A percentile compares a stretch with the other conserved stretches of the same genome.
These are phyloP conservation scores for Cladophialophora immunda DNA, from an alignment of 2,329 filamentous ascomycete species.

Conservation along the genomic window DNA sequence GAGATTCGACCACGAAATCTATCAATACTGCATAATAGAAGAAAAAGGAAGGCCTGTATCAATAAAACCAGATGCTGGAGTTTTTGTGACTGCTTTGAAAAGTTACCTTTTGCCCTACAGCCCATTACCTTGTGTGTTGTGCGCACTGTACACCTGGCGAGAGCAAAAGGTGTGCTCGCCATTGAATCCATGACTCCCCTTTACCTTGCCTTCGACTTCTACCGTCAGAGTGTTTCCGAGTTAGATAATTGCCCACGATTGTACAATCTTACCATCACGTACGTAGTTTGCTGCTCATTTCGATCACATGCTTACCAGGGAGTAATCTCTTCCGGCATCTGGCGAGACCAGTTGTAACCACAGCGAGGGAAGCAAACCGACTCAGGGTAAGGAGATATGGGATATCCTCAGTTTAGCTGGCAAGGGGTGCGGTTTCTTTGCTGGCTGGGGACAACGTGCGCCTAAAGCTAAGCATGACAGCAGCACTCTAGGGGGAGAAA, in stretches of 20 bases:
- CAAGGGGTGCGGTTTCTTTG: neutral
- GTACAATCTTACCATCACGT: neutral
- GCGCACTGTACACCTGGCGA: neutral
- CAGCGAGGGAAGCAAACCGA: neutral
- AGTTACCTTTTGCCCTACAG: neutral
- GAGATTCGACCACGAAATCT: conserved; percentile 23
- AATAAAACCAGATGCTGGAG: conserved; percentile 21
- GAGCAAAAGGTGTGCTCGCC: neutral
- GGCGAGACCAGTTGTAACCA: neutral
- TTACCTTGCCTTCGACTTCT: neutral
- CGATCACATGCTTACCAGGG: neutral
- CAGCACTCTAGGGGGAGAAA: neutral
- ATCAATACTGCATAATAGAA: conserved; percentile 36
- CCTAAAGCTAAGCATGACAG: neutral
- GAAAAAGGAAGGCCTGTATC: conserved; percentile 31
- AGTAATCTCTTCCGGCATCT: neutral
- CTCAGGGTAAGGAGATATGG: neutral
- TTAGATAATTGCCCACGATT: neutral
- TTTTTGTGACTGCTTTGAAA: conserved; percentile 1
- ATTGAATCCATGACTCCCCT: neutral
- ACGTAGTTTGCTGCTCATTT: neutral
- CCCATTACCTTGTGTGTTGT: neutral
- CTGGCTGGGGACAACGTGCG: neutral
- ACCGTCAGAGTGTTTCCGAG: neutral
- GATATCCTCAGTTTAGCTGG: neutral